These are phyloP conservation scores for Cadophora sp. DNA, from an alignment of 2,329 filamentous ascomycete genomes.

Conservation along the genomic window DNA sequence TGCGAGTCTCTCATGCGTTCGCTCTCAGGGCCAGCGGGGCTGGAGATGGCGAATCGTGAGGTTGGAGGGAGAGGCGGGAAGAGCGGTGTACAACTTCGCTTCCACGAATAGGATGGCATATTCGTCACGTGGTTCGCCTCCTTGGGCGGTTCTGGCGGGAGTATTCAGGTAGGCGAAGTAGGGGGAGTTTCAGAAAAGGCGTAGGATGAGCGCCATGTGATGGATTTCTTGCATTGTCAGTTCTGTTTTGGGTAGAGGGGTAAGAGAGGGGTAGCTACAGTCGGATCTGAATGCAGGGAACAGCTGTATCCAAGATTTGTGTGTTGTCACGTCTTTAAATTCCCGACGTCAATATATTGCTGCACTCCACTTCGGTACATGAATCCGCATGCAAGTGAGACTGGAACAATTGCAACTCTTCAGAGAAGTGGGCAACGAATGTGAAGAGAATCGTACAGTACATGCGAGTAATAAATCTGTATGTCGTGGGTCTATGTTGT, in stretches of 20 bases:
- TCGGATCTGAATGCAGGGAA: slow-evolving; percentile 6
- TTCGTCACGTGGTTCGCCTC: slow-evolving; percentile 25
- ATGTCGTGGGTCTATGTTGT: background rate
- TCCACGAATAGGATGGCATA: slow-evolving; percentile 3
- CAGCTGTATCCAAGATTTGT: slow-evolving; percentile 14
- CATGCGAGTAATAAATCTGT: background rate
- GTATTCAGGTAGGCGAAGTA: background rate
- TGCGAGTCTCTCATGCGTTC: slow-evolving; percentile 37
- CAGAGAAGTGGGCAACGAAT: background rate
- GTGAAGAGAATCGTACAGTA: too few species aligned
- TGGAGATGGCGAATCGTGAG: slow-evolving; percentile 26
- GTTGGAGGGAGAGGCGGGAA: slow-evolving; percentile 19
- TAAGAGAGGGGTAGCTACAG: slow-evolving; percentile 14
- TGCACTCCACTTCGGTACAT: slow-evolving; percentile 18
- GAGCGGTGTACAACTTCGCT: slow-evolving; percentile 35
- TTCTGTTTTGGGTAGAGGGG: slow-evolving; percentile 19
- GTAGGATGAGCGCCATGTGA: slow-evolving; percentile 7
- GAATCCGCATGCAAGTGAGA: background rate
- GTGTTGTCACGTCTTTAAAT: slow-evolving; percentile 20
- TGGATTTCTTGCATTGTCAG: background rate
- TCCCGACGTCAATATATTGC: slow-evolving; percentile 16
- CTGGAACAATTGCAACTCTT: background rate
- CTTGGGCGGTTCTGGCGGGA: slow-evolving; percentile 16
- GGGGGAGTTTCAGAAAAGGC: background rate
- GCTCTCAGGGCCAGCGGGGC: slow-evolving; percentile 26